These are phyloP conservation scores for Trametes hirsuta DNA, from an alignment of 1,284 basidiomycete genomes.

Conservation along the genomic window DNA sequence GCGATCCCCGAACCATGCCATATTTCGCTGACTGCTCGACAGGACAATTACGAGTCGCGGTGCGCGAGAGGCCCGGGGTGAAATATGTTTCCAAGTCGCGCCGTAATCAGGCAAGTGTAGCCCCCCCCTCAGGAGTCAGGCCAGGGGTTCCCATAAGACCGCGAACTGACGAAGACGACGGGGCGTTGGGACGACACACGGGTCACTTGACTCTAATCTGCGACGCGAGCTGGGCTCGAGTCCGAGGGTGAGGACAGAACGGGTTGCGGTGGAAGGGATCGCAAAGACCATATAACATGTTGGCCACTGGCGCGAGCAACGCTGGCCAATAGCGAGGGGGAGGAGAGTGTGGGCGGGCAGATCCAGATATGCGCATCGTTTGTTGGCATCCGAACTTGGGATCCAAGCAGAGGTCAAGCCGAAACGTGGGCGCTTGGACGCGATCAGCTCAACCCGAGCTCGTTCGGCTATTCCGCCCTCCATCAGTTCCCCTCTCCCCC, in stretches of 20 bases:
- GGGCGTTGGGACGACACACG: neutral
- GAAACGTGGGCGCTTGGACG: slow-evolving; percentile 9
- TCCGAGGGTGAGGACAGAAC: neutral
- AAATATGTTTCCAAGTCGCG: slow-evolving; percentile 13
- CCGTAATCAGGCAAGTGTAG: slow-evolving; percentile 2
- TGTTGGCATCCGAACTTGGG: neutral
- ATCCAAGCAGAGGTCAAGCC: neutral
- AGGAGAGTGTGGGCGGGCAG: neutral
- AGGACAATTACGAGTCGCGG: slow-evolving; percentile 81
- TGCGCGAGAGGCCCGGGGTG: neutral
- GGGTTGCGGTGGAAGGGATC: neutral
- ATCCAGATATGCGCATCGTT: neutral
- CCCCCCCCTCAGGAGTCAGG: neutral
- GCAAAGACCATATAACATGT: neutral
- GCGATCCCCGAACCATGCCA: slow-evolving; percentile 25
- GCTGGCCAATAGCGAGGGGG: neutral
- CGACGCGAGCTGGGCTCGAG: neutral
- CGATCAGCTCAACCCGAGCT: slow-evolving; percentile 14
- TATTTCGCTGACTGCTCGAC: neutral
- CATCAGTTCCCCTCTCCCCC: slow-evolving; percentile 14
- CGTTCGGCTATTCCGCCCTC: slow-evolving; percentile 7
- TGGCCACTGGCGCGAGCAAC: neutral
- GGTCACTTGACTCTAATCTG: slow-evolving; percentile 4
- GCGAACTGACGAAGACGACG: slow-evolving; percentile 1
- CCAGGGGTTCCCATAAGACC: slow-evolving; percentile 14